These are phyloP conservation scores for Dunaliella primolecta DNA, from an alignment of 139 green algal genomes.

Conservation along the genomic window DNA sequence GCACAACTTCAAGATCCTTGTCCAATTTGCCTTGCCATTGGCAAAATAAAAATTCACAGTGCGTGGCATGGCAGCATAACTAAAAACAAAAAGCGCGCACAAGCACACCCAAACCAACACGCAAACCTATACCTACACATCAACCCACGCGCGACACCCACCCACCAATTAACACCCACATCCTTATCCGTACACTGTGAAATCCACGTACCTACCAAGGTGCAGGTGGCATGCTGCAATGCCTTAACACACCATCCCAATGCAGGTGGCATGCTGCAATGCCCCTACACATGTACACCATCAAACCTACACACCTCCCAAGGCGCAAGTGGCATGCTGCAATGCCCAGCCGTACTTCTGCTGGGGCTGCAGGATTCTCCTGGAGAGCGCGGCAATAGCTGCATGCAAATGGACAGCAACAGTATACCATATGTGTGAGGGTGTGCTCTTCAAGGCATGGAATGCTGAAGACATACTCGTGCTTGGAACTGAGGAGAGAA, in stretches of 20 bases:
- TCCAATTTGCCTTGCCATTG: too few species aligned
- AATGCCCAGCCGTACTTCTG: constrained; percentile 84
- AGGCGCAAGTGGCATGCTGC: constrained; percentile 67
- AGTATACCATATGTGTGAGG: too few species aligned
- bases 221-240: constrained; percentile 72
- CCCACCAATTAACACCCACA: too few species aligned
- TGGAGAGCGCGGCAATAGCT: constrained; percentile 69
- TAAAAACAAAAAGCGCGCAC: too few species aligned
- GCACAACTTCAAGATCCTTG: too few species aligned
- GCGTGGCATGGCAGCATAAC: too few species aligned
- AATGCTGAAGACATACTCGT: too few species aligned
- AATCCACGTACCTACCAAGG: constrained; percentile 38
- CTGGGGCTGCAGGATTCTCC: constrained; percentile 59
- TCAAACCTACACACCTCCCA: constrained; percentile 25
- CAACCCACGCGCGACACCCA: neutral
- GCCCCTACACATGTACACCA: constrained; percentile 33
- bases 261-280: constrained; percentile 72
- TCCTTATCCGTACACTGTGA: neutral
- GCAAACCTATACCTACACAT: neutral
- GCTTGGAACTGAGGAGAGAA: too few species aligned
- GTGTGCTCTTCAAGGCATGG: too few species aligned
- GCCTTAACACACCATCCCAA: too few species aligned
- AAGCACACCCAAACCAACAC: neutral
- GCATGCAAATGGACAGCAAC: too few species aligned
- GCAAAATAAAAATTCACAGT: too few species aligned